Conservation (phyloP, 139 green algal genomes). For the Micractinium sp. region DNA sequence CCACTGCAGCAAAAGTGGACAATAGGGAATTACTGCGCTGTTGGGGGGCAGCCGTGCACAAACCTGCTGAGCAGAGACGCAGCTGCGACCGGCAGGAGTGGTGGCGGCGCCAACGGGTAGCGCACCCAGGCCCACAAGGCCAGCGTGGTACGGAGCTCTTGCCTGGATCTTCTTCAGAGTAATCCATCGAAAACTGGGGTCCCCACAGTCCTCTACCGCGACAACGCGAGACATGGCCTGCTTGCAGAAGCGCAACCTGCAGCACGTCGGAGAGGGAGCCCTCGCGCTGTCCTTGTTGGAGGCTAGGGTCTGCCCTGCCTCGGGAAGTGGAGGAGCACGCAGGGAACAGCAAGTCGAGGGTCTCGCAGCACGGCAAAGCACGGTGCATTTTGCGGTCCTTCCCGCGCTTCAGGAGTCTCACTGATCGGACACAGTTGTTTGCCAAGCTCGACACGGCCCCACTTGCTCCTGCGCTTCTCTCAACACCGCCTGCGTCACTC, state of each 20-base stretch:
- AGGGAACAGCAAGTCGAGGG: not conserved
- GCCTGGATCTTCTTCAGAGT: constrained; percentile 32
- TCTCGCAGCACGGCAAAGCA: no score
- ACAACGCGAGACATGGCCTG: constrained; percentile 15
- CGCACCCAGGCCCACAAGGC: not conserved
- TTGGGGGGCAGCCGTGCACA: not conserved
- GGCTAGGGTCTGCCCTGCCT: no score
- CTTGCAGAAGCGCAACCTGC: not conserved
- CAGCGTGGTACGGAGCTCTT: not conserved
- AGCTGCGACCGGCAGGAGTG: not conserved
- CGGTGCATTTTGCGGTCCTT: no score
- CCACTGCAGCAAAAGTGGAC: constrained; percentile 42
- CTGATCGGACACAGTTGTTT: no score
- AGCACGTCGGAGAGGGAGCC: not conserved
- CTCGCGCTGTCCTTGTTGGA: not conserved
- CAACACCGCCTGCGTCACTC: no score
- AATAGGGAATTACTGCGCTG: not conserved
- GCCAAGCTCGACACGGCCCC: no score
- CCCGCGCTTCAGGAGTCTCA: no score
- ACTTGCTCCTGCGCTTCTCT: no score
- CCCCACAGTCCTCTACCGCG: constrained; percentile 34
- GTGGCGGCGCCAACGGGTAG: not conserved
- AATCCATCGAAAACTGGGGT: constrained; percentile 54
- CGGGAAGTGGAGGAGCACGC: no score
- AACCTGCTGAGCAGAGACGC: not conserved